Evolutionary conservation across 1,284 basidiomycete species (phyloP).

Genomic region (Malassezia pachydermatis): DNA sequence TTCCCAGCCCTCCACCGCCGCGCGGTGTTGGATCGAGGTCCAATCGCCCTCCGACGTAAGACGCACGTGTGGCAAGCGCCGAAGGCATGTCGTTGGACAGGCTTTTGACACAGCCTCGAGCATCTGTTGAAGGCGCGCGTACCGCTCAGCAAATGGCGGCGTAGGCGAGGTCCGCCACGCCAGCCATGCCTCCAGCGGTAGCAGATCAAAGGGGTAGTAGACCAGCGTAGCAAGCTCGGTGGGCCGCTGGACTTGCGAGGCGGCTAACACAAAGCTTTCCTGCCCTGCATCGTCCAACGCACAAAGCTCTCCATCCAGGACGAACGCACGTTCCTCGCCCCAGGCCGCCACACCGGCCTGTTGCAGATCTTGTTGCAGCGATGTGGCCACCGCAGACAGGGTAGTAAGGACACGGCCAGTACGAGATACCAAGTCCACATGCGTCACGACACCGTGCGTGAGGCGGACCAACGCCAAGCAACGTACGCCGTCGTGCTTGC

Average conservation of each 20-base stretch:
- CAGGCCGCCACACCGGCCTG: conserved; percentile 5
- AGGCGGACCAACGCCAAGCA: conserved; percentile 22
- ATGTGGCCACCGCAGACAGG: conserved; percentile 19
- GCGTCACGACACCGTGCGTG: background rate
- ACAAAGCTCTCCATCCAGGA: conserved; percentile 36
- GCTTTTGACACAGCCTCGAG: conserved; percentile 12
- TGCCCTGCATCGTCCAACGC: conserved; percentile 17
- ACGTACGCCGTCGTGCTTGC: conserved; percentile 34
- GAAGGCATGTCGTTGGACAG: conserved; percentile 11
- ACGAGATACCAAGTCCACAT: conserved; percentile 23
- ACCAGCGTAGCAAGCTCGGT: conserved; percentile 20
- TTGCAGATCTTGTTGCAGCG: conserved; percentile 18
- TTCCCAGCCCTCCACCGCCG: conserved; percentile 32
- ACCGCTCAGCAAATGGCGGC: conserved; percentile 19
- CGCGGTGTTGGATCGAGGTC: no score
- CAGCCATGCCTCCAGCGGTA: conserved; percentile 26
- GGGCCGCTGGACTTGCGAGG: conserved; percentile 17
- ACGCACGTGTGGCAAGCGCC: conserved; percentile 21
- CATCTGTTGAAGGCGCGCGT: conserved; percentile 13
- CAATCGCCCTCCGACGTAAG: conserved; percentile 5
- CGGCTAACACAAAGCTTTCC: conserved; percentile 28
- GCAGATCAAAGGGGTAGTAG: conserved; percentile 29
- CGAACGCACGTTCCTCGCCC: conserved; percentile 6
- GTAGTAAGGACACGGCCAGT: conserved; percentile 21
- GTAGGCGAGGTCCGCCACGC: conserved; percentile 16